phyloP scores from a whole-genome alignment of 257 asterid genomes.

The Capsicum chinense region DNA sequence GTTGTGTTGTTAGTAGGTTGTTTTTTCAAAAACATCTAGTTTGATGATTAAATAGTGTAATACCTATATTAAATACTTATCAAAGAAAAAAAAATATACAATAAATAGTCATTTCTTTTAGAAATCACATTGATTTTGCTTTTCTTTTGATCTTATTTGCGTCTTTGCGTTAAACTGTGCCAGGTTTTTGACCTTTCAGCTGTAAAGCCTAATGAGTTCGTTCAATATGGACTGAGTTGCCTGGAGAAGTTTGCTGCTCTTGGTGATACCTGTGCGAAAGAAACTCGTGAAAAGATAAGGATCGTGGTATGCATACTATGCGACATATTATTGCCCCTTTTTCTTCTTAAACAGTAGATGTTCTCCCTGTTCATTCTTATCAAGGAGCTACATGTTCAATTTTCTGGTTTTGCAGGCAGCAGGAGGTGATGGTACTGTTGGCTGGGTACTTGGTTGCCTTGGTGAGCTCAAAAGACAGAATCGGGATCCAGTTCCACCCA shows the following conservation, averaged over 20 bases:
- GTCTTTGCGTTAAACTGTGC: slow-evolving; percentile 34
- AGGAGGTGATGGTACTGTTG: slow-evolving; percentile 99
- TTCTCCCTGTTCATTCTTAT: slow-evolving; percentile 6
- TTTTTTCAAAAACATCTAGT: neutral
- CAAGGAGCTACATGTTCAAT: slow-evolving; percentile 31
- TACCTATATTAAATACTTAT: neutral
- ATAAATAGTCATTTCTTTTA: neutral
- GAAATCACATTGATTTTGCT: slow-evolving; percentile 13
- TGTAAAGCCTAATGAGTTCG: slow-evolving; percentile 96
- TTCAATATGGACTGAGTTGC: slow-evolving; percentile 88
- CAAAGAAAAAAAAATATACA: neutral
- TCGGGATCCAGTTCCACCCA: slow-evolving; percentile 80
- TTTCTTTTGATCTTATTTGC: slow-evolving; percentile 32
- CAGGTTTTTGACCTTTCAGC: slow-evolving; percentile 93
- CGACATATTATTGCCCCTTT: slow-evolving; percentile 15
- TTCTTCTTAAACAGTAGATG: neutral
- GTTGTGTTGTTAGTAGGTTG: slow-evolving; percentile 4
- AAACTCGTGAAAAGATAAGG: slow-evolving; percentile 80
- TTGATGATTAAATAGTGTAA: neutral
- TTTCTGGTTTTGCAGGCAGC: slow-evolving; percentile 75
- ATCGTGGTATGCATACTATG: slow-evolving; percentile 69
- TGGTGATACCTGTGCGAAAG: slow-evolving; percentile 85
- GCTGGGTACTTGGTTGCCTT: slow-evolving; percentile 97
- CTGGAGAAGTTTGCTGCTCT: slow-evolving; percentile 78
- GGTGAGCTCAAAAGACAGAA: slow-evolving; percentile 71